Conservation (phyloP, 768 basidiomycete species). For the Serendipita sp. region DNA sequence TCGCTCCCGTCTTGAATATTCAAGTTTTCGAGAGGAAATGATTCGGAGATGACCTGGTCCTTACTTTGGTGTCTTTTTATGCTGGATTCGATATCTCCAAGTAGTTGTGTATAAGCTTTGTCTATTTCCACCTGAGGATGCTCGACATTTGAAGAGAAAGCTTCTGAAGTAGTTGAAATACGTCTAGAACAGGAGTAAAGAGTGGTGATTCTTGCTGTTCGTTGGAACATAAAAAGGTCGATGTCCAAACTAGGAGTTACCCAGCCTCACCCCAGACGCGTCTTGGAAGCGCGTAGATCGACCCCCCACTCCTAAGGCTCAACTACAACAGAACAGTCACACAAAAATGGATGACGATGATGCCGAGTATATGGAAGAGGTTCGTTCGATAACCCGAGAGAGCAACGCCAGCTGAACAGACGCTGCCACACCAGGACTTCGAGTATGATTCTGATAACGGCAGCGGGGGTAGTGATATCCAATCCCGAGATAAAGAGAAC, state of each 20-base stretch:
- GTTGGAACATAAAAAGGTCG: neutral
- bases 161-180: neutral
- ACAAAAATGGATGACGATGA: constrained; percentile 77
- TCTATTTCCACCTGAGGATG: neutral
- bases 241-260: neutral
- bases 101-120: neutral
- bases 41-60: neutral
- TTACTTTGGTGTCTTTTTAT: neutral
- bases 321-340: neutral
- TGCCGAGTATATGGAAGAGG: constrained; percentile 86
- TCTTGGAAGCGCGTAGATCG: too few species aligned
- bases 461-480: constrained; percentile 53
- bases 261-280: too few species aligned
- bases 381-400: constrained; percentile 55
- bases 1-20: neutral
- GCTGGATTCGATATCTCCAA: neutral
- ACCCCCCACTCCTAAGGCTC: too few species aligned
- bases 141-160: neutral
- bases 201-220: neutral
- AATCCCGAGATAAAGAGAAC: constrained; percentile 85
- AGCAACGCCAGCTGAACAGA: constrained; percentile 5
- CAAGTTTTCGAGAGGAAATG: neutral
- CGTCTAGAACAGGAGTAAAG: neutral
- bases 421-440: constrained; percentile 33
- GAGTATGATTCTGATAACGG: constrained; percentile 57